Conservation (phyloP, 164 flowering plant species). For the Kalanchoe fedtschenkoi region DNA sequence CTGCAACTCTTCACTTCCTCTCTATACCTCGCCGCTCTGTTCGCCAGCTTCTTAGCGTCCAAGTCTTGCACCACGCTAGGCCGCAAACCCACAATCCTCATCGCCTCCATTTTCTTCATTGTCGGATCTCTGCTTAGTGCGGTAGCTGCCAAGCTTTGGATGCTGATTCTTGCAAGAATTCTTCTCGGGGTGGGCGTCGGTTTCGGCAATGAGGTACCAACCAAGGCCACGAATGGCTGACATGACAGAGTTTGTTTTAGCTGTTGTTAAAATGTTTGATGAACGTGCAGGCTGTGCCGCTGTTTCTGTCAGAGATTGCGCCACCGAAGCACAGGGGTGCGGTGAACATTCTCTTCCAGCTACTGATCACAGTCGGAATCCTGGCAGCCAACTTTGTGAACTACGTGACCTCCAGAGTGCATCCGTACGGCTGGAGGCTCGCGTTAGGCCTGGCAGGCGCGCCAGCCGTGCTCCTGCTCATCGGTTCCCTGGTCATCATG, state of each 20-base stretch:
- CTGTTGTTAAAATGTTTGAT: background rate
- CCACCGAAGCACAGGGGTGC: slow-evolving; percentile 34
- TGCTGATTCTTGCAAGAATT: slow-evolving; percentile 18
- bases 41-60: slow-evolving; percentile 29
- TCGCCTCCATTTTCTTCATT: slow-evolving; percentile 26
- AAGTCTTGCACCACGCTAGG: slow-evolving; percentile 18
- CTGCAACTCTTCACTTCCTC: slow-evolving; percentile 41
- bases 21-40: slow-evolving; percentile 28
- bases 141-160: background rate
- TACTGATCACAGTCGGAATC: slow-evolving; percentile 33
- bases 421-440: slow-evolving; percentile 34
- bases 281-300: slow-evolving; percentile 48
- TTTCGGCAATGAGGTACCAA: slow-evolving; percentile 25
- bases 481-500: slow-evolving; percentile 32
- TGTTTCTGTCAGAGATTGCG: slow-evolving; percentile 48
- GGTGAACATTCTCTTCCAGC: slow-evolving; percentile 40
- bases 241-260: background rate
- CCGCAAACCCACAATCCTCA: slow-evolving; percentile 19
- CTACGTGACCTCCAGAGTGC: slow-evolving; percentile 17
- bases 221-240: too few relatives aligned
- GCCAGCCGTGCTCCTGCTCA: slow-evolving; percentile 21
- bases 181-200: slow-evolving; percentile 22
- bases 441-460: slow-evolving; percentile 32
- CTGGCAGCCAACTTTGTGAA: slow-evolving; percentile 31
- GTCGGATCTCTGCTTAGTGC: slow-evolving; percentile 14